These are phyloP conservation scores for Exophiala dermatitidis DNA, from an alignment of 2,329 filamentous ascomycete species.

Conservation along the genomic window DNA sequence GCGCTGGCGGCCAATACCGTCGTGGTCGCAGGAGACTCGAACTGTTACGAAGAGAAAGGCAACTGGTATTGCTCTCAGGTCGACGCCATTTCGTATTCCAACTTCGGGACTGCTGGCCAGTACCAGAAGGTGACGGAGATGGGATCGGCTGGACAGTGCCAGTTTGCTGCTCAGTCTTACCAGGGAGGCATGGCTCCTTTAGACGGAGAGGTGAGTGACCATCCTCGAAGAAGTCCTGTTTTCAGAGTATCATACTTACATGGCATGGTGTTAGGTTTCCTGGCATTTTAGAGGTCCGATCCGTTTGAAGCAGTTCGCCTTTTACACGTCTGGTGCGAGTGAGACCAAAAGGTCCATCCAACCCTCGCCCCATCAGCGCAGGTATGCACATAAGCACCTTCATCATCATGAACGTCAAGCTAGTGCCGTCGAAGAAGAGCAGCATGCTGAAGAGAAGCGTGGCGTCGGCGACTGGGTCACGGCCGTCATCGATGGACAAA, in stretches of 20 bases:
- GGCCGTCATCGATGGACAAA: constrained; percentile 53
- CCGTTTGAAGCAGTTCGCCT: constrained; percentile 59
- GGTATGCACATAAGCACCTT: constrained; percentile 46
- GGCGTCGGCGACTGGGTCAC: constrained; percentile 45
- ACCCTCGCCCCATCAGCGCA: constrained; percentile 29
- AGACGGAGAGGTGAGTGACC: constrained; percentile 58
- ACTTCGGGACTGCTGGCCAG: constrained; percentile 52
- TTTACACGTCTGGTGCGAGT: constrained; percentile 51
- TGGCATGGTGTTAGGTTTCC: constrained; percentile 49
- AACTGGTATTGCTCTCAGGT: constrained; percentile 60
- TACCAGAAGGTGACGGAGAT: constrained; percentile 61
- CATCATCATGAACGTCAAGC: constrained; percentile 41
- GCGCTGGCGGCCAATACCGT: constrained; percentile 7
- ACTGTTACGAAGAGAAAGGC: constrained; percentile 32
- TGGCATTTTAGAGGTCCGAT: constrained; percentile 66
- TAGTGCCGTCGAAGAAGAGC: constrained; percentile 19
- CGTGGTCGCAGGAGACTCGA: constrained; percentile 5
- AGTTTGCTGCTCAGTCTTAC: constrained; percentile 45
- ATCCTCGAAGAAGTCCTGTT: background rate
- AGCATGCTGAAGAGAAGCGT: constrained; percentile 35
- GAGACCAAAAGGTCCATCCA: constrained; percentile 34
- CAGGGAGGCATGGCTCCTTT: constrained; percentile 58
- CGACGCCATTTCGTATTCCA: constrained; percentile 59
- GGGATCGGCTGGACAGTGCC: constrained; percentile 46
- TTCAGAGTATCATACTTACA: background rate